These are phyloP conservation scores for Quercus rubra DNA, from an alignment of 306 rosid species.

Conservation along the genomic window DNA sequence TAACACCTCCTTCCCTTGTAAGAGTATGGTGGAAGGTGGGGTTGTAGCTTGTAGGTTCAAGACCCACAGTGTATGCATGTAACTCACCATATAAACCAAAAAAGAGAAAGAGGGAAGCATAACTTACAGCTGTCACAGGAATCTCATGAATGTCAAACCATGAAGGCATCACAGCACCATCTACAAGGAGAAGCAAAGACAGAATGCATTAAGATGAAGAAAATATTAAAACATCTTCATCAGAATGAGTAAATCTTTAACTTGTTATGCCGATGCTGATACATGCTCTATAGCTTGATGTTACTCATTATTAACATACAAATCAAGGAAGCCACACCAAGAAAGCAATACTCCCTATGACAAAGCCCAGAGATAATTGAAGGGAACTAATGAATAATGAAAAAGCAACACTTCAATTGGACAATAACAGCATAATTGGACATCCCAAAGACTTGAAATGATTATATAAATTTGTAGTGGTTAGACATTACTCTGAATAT, in stretches of 20 bases:
- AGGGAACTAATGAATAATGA: background rate
- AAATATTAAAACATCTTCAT: background rate
- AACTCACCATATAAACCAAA: background rate
- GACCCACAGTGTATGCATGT: background rate
- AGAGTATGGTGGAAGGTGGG: too few species aligned
- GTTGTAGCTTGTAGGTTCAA: background rate
- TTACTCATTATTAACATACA: background rate
- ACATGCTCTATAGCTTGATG: background rate
- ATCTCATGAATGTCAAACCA: constrained; percentile 89
- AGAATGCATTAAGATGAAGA: background rate
- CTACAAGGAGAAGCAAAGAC: constrained; percentile 41
- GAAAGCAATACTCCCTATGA: background rate
- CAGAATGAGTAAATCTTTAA: background rate
- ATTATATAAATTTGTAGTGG: background rate
- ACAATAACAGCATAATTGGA: background rate
- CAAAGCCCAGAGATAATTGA: background rate
- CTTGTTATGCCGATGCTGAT: background rate
- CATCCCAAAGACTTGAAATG: background rate
- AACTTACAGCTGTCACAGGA: constrained; percentile 72
- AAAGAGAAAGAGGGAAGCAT: background rate
- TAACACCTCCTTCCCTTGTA: too few species aligned
- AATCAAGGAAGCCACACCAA: background rate
- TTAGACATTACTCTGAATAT: background rate
- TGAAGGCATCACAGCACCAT: constrained; percentile 76
- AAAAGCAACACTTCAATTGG: background rate